Conservation (phyloP, 495 filamentous ascomycete species). For the Talaromyces trachyspermus region DNA sequence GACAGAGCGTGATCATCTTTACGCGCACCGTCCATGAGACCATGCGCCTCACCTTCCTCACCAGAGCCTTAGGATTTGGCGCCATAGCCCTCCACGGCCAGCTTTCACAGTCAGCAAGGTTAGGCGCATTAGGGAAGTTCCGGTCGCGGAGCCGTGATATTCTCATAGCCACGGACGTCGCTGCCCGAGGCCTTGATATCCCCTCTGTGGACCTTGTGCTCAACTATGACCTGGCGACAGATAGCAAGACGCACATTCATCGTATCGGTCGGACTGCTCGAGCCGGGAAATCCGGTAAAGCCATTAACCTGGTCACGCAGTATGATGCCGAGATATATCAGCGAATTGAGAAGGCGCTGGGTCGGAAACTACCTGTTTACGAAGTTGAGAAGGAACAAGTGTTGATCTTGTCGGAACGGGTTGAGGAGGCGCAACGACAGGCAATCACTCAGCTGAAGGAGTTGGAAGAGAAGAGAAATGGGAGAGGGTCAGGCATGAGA, state of each 20-base stretch:
- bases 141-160: slow-evolving; percentile 66
- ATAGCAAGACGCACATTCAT: slow-evolving; percentile 80
- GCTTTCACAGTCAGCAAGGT: slow-evolving; percentile 72
- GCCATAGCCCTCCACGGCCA: slow-evolving; percentile 91
- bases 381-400: slow-evolving; percentile 71
- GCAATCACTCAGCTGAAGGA: slow-evolving; percentile 79
- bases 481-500: slow-evolving; percentile 51
- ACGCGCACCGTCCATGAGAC: slow-evolving; percentile 89
- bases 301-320: slow-evolving; percentile 74
- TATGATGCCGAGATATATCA: slow-evolving; percentile 87
- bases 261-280: slow-evolving; percentile 77
- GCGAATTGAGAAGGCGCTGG: slow-evolving; percentile 76
- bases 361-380: slow-evolving; percentile 45
- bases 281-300: slow-evolving; percentile 69
- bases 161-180: slow-evolving; percentile 92
- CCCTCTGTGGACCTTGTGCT: slow-evolving; percentile 72
- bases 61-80: slow-evolving; percentile 70
- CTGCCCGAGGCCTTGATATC: slow-evolving; percentile 82
- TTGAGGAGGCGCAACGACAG: slow-evolving; percentile 76
- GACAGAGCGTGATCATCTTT: slow-evolving; percentile 83
- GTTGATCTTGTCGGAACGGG: slow-evolving; percentile 71
- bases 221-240: slow-evolving; percentile 67
- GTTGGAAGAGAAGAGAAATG: slow-evolving; percentile 68
- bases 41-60: slow-evolving; percentile 72
- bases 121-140: slow-evolving; percentile 86